Conservation (phyloP, 139 green algal genomes). For the Chlamydomonas schloesseri region DNA sequence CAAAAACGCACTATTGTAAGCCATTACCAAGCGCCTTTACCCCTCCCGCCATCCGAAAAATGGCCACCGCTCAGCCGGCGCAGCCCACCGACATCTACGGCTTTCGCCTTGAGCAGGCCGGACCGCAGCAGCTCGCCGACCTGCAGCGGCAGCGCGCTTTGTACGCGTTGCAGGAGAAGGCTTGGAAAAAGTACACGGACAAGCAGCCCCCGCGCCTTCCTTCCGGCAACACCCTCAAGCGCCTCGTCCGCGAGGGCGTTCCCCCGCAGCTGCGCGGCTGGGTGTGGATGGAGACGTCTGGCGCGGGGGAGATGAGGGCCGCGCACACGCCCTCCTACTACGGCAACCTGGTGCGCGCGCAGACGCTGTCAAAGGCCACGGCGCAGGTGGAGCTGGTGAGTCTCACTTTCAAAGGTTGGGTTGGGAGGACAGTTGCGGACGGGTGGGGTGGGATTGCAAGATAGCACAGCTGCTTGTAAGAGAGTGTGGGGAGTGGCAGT, state of each 20-base stretch:
- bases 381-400: constrained; percentile 82
- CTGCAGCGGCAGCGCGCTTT: neutral
- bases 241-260: constrained; percentile 55
- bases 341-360: constrained; percentile 51
- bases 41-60: too few species aligned
- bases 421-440: too few species aligned
- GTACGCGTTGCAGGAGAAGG: neutral
- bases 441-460: too few species aligned
- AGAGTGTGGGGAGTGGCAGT: too few species aligned
- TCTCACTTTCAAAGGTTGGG: too few species aligned
- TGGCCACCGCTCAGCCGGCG: too few species aligned
- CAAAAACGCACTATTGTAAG: too few species aligned
- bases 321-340: constrained; percentile 57
- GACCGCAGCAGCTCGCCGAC: constrained; percentile 38
- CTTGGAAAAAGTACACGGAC: neutral
- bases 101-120: neutral
- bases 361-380: constrained; percentile 39
- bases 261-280: constrained; percentile 52
- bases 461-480: too few species aligned
- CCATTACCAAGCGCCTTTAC: too few species aligned
- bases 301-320: constrained; percentile 50
- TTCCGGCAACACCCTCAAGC: neutral
- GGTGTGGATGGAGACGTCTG: constrained; percentile 76
- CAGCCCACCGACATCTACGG: constrained; percentile 2
- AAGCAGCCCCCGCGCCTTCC: constrained; percentile 6